Base-by-base conservation (phyloP, 257 asterid species). In the Ilex asprella region DNA sequence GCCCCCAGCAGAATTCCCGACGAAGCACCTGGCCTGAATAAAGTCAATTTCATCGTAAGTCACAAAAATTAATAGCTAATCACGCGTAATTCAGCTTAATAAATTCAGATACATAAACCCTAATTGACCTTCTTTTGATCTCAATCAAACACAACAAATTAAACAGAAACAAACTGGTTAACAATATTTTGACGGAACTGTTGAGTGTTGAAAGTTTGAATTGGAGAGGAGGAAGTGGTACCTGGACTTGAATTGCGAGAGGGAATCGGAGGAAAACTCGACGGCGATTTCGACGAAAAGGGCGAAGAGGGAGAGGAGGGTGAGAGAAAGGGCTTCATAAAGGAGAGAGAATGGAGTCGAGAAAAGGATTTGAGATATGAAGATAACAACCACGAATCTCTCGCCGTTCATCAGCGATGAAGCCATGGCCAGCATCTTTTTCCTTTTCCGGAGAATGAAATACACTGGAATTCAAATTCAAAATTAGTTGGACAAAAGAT, bases 1-100 rank as follows among this genome's bases (percentile, higher is more conserved):
- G 97, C 85, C 62, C 99, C 95, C 65, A 93, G 71, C 67, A 89
- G 65, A 75, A 89, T 79, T 56, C 99, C 99, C 12, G 97, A 84
- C 21, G 99, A 81, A 56, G 82, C 94, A 65, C 95, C 97, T 62
- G 88, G 94, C 90, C 99, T 87, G 62, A 69, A 60, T 32, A 59
- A 66, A 41, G 66, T 50, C 61, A 71, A 32, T 32, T 14, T 51
- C 50, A 39, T 47, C 41, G 46, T 3, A 47, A 30, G 56, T 10
- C 51, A 44, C 50, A 62, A 58, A 32, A 58, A 61, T 31, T 10
- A 14, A 51, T 32, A 53, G 5, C n/a, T 9, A 5, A 29, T 41
- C 39, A 35, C 41, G 30, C 52, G 43, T 21, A 31, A 62, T 57
- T 10, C 8, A 49, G 13, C 10, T 49, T 12, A 49, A 49, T 49